Evolutionary conservation across 805 yeast species (phyloP).

Genomic region (Ogataea ramenticola): DNA sequence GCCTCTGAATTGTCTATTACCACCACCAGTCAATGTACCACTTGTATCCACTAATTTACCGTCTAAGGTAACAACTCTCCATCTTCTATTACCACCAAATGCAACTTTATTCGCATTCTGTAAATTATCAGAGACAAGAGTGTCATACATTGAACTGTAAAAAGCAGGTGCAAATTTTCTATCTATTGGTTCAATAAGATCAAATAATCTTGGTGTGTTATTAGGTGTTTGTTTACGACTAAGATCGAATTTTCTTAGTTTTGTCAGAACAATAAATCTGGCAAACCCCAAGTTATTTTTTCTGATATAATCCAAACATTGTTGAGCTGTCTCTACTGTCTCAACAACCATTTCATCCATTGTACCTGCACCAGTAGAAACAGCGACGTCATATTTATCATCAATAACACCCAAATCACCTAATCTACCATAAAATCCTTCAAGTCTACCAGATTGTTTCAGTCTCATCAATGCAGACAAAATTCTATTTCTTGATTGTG

Average conservation of each 20-base stretch:
- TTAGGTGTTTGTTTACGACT: conserved; percentile 61
- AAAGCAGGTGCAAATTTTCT: conserved; percentile 78
- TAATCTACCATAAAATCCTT: conserved; percentile 82
- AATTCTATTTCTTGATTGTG: conserved; percentile 68
- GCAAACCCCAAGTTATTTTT: conserved; percentile 84
- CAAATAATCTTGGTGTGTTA: conserved; percentile 75
- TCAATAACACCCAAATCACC: conserved; percentile 93
- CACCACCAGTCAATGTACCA: conserved; percentile 98
- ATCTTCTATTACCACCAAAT: conserved; percentile 59
- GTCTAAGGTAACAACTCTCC: conserved; percentile 85
- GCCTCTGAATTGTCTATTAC: conserved; percentile 61
- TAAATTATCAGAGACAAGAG: conserved; percentile 76
- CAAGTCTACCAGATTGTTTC: conserved; percentile 72
- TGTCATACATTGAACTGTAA: conserved; percentile 78
- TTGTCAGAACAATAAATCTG: conserved; percentile 72
- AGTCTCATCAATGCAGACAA: conserved; percentile 60
- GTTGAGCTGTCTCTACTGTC: conserved; percentile 51
- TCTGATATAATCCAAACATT: conserved; percentile 71
- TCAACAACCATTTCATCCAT: conserved; percentile 93
- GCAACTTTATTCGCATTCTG: conserved; percentile 84
- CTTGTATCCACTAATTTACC: conserved; percentile 89
- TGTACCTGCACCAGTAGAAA: conserved; percentile 90
- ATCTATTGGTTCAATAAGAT: conserved; percentile 64
- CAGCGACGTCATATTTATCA: conserved; percentile 82
- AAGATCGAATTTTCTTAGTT: conserved; percentile 58